These are phyloP conservation scores for Aureobasidium sp. DNA, from an alignment of 2,329 filamentous ascomycete genomes.

Conservation along the genomic window DNA sequence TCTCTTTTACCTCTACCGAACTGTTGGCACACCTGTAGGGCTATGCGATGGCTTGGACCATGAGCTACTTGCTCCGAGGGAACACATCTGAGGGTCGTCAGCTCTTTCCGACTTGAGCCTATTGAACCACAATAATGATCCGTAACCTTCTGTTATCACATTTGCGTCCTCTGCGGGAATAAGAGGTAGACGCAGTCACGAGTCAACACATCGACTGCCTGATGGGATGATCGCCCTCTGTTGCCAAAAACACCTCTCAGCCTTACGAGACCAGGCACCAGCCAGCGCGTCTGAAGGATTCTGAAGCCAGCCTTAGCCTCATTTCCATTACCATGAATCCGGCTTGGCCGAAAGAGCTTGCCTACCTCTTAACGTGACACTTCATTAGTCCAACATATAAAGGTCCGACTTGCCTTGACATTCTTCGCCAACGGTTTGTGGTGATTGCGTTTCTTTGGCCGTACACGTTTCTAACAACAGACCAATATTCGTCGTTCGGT, in stretches of 20 bases:
- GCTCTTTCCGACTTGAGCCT: not conserved
- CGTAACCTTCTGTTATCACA: not conserved
- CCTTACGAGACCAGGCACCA: not conserved
- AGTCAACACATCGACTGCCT: not conserved
- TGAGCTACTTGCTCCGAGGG: not conserved
- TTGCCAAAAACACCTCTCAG: not conserved
- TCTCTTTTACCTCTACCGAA: not conserved
- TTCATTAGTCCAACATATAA: not conserved
- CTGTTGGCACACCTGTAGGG: not conserved
- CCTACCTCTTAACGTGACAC: not conserved
- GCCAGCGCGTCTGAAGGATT: not conserved
- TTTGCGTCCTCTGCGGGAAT: not conserved
- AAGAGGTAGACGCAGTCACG: not conserved
- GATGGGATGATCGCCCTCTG: not conserved
- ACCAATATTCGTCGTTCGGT: not conserved
- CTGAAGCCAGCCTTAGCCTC: not conserved
- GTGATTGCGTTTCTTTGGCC: not conserved
- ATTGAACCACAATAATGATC: not conserved
- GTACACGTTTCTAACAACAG: not conserved
- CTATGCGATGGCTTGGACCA: not conserved
- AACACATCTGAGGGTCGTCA: not conserved
- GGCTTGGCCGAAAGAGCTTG: not conserved
- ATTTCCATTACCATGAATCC: not conserved
- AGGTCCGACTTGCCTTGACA: not conserved
- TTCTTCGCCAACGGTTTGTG: not conserved